Evolutionary conservation across 2,329 filamentous ascomycete genomes (phyloP), one percentile per base, ranked within the genome.

Genomic region (Cladosporium sp.): DNA sequence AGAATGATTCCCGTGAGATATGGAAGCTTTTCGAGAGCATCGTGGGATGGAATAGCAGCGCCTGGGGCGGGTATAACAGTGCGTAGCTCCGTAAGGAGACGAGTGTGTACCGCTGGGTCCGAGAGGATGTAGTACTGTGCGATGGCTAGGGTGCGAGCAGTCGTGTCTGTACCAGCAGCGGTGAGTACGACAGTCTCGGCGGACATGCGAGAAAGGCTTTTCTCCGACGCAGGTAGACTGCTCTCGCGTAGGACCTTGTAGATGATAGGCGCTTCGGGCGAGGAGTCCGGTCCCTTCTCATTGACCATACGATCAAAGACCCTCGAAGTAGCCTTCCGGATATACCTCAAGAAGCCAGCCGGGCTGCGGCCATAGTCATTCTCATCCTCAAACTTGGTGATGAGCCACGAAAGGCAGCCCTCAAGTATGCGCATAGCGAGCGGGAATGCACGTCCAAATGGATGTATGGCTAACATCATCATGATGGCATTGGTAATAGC

Each of bases 141-240:
- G 7, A 79, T 70, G 72, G 78, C 78, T 10, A 83, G 68, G 3
- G 80, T 75, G 50, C 77, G 78, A 0, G 76, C 80, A 8, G 78
- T 77, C 0, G 81, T 83, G 64, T 83, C 80, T 16, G 76, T 75
- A 7, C 81, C 82, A 3, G 77, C 82, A 66, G 81, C 81, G 65
- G 83, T 74, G 60, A 84, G 72, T 0, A 78, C 77, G 69, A 79
- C 76, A 1, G 76, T 77, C 72, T 83, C 82, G 12, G 82, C 78
- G 46, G 76, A 67, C 10, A 74, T 70, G 46, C 77, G 73, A 26
- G 72, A 74, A 31, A 59, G 26, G 37, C 35, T 59, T 37, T 59
- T 59, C 23, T 59, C 56, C 7, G 23, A 5, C 12, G 21, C 56
- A 6, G 35, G 56, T 28, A 59, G 16, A 31, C 3, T 44, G 28